Conservation (phyloP, 495 filamentous ascomycete genomes). For the Lepidopterella palustris region DNA sequence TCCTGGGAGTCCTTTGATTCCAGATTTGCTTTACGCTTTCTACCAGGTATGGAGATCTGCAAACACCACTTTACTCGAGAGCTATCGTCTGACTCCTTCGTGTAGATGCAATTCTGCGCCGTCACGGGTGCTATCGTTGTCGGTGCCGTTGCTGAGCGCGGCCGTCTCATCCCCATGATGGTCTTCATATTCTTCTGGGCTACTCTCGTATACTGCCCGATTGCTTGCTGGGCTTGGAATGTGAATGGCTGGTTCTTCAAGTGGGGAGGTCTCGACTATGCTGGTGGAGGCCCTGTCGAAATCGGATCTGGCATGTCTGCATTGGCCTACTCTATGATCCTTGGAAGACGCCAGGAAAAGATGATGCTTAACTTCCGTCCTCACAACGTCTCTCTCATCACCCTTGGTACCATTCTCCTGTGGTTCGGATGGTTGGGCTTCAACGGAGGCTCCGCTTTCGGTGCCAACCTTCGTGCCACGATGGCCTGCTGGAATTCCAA, state of each 20-base stretch:
- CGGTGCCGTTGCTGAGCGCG: constrained; percentile 88
- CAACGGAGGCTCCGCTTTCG: constrained; percentile 96
- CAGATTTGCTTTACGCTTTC: constrained; percentile 58
- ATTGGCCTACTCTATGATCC: constrained; percentile 89
- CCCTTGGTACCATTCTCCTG: constrained; percentile 87
- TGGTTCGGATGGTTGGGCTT: constrained; percentile 99
- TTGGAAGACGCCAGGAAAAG: constrained; percentile 94
- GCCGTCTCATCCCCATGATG: constrained; percentile 89
- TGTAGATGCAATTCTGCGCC: constrained; percentile 89
- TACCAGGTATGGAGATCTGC: constrained; percentile 51
- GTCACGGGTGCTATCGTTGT: constrained; percentile 89
- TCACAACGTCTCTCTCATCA: constrained; percentile 96
- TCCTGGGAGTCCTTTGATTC: constrained; percentile 57
- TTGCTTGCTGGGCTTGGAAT: constrained; percentile 96
- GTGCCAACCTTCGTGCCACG: constrained; percentile 86
- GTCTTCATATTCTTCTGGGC: constrained; percentile 95
- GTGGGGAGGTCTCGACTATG: constrained; percentile 93
- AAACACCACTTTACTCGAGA: background rate
- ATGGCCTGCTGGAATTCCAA: constrained; percentile 99
- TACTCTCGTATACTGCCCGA: constrained; percentile 92
- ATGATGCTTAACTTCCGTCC: constrained; percentile 90
- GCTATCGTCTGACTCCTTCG: constrained; percentile 5
- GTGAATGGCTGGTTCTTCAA: constrained; percentile 86
- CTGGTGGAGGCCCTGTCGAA: constrained; percentile 95
- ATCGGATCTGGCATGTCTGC: constrained; percentile 91